Percentiles rank a stretch among this genome's conserved stretches.
These are phyloP conservation scores for Theobroma cacao DNA, from an alignment of 345 rosid genomes.

Conservation along the genomic window DNA sequence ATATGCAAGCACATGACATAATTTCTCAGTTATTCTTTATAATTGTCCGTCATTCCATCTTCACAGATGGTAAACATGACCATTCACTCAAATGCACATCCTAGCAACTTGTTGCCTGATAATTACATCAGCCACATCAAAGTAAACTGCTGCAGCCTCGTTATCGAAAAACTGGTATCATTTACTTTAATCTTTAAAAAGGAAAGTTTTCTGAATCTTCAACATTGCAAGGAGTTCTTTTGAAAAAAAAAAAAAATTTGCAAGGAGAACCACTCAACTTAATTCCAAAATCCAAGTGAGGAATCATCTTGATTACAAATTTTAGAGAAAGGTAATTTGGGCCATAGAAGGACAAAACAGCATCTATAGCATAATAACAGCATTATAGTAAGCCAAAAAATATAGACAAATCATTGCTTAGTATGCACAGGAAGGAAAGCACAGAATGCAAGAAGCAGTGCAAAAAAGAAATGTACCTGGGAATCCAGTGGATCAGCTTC, in stretches of 20 bases:
- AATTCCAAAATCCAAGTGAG: neutral
- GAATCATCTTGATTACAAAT: neutral
- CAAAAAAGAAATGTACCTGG: constrained; percentile 42
- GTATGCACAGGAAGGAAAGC: neutral
- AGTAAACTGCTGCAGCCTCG: neutral
- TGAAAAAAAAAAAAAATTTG: too few relatives aligned
- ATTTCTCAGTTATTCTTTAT: neutral
- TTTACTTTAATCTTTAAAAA: neutral
- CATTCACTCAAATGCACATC: neutral
- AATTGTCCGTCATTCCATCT: neutral
- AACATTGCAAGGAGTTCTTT: neutral
- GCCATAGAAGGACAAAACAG: neutral
- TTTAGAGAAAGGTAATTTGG: neutral
- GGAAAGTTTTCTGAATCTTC: neutral
- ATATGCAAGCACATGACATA: neutral
- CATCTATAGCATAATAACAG: neutral
- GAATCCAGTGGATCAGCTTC: constrained; percentile 92
- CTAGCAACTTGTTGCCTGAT: neutral
- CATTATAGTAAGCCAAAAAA: neutral
- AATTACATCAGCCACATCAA: neutral
- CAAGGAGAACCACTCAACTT: neutral
- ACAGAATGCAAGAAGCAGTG: neutral
- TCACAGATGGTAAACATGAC: neutral
- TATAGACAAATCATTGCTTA: neutral
- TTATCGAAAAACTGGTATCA: neutral